phyloP scores from a whole-genome alignment of 371 early-diverging fungal species.

The Zychaea mexicana region DNA sequence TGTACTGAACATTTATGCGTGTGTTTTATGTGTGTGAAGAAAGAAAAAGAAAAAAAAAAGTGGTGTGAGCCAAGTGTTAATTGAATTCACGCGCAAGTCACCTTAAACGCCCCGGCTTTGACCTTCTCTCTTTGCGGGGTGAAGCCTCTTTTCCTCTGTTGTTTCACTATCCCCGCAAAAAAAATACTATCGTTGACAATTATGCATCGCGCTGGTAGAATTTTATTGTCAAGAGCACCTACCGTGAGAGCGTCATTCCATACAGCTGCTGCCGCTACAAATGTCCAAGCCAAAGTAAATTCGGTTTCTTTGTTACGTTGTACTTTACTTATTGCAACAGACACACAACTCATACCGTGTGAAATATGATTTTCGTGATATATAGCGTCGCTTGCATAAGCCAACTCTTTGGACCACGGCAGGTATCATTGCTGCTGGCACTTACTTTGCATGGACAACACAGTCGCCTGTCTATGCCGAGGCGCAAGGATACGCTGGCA shows the following conservation, averaged over 20 bases:
- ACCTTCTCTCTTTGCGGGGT: not conserved
- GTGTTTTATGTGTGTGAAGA: not conserved
- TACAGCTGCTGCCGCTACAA: not conserved
- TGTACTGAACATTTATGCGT: not conserved
- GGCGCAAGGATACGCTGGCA: conserved; percentile 26
- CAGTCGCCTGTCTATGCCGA: conserved; percentile 21
- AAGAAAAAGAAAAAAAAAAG: not conserved
- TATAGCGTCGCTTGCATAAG: not conserved
- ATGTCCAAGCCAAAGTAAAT: not conserved
- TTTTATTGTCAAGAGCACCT: conserved; percentile 4
- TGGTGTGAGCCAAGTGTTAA: not conserved
- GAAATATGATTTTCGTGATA: not conserved
- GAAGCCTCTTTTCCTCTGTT: no score
- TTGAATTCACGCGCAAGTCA: not conserved
- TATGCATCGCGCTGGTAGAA: conserved; percentile 6
- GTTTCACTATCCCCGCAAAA: not conserved
- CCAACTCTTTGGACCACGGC: not conserved
- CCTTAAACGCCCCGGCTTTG: not conserved
- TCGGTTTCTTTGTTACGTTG: not conserved
- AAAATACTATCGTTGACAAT: not conserved
- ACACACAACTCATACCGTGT: not conserved
- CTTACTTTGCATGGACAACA: conserved; percentile 4
- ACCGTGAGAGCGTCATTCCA: not conserved
- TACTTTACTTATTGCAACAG: no score
- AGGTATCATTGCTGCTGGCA: not conserved